Evolutionary conservation across 345 rosid genomes (phyloP), one percentile per base, ranked within the genome.

Genomic region (Aurinia saxatilis): DNA sequence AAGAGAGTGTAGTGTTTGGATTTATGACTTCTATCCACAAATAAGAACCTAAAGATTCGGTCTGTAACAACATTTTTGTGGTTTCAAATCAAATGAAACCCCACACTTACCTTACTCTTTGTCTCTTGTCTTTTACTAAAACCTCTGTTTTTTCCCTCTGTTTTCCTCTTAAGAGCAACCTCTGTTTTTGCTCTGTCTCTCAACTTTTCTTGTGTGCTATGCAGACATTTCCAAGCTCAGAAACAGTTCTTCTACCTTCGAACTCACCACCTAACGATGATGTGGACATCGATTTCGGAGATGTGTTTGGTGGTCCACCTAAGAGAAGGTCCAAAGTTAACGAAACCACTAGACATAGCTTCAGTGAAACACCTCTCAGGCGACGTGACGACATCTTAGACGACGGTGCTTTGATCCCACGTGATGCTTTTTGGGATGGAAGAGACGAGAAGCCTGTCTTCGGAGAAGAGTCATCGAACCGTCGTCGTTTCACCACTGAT

Each of bases 291-390:
- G 95, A 88, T 73, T 91, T 88, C 67, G 63, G 66, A 1, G 96
- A 86, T 23, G 98, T 88, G 25, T 91, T 91, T 42, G 96, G 98
- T 14, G 98, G 96, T 17, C 95, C 91, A 2, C 96, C 98, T 16
- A 64, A 66, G 1, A 70, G 85, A 71, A 65, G 87, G 54, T 69
- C 81, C 0, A 84, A 81, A 0, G 10, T 58, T 33, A 79, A 80
- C 12, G 81, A 88, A 71, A 30, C 3, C 7, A 51, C 37, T 21
- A 67, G 81, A 16, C 47, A 54, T 46, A 77, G 96, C 72, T 77
- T 76, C 66, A 61, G 51, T 14, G 84, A 83, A 56, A 35, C 55
- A 2, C 11, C 75, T 13, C 80, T 75, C 56, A 37, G 73, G 8
- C 10, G 54, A 0, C 58, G 64, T 63, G 68, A 63, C 50, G 73